phyloP scores from a whole-genome alignment of 495 filamentous ascomycete species.

The Aspergillus nanangensis region DNA sequence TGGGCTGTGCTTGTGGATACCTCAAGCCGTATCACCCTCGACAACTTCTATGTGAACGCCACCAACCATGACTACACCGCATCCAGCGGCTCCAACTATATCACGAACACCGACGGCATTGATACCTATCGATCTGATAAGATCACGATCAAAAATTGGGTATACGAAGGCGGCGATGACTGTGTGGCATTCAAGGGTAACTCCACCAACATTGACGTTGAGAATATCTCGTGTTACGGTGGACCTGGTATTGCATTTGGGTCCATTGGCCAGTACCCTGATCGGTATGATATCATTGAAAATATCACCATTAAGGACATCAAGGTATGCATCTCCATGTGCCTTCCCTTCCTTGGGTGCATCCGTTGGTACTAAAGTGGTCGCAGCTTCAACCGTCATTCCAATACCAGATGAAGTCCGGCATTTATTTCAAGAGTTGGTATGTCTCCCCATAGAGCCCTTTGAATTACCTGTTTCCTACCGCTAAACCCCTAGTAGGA shows the following conservation, averaged over 20 bases:
- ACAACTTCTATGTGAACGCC: constrained; percentile 42
- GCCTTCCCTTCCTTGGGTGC: neutral
- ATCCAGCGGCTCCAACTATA: constrained; percentile 10
- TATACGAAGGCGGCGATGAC: constrained; percentile 33
- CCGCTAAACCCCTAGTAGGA: neutral
- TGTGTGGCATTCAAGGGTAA: constrained; percentile 34
- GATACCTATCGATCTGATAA: constrained; percentile 30
- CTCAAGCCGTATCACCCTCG: constrained; percentile 29
- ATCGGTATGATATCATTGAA: constrained; percentile 22
- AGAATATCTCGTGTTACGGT: constrained; percentile 28
- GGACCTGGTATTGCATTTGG: constrained; percentile 34
- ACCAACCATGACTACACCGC: constrained; percentile 18
- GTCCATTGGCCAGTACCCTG: constrained; percentile 41
- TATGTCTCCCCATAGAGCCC: neutral
- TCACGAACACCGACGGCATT: constrained; percentile 38
- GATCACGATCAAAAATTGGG: constrained; percentile 26
- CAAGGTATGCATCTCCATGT: neutral
- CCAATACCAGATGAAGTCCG: neutral
- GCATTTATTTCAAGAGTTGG: constrained; percentile 7
- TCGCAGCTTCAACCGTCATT: constrained; percentile 5
- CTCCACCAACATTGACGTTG: constrained; percentile 33
- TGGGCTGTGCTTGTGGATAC: constrained; percentile 39
- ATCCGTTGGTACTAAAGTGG: neutral
- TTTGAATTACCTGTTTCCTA: neutral
- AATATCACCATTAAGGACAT: constrained; percentile 26